Percentiles rank a stretch among this genome's conserved stretches.
Evolutionary conservation across 1,284 basidiomycete genomes (phyloP).

Genomic region (Cryptococcus depauperatus): DNA sequence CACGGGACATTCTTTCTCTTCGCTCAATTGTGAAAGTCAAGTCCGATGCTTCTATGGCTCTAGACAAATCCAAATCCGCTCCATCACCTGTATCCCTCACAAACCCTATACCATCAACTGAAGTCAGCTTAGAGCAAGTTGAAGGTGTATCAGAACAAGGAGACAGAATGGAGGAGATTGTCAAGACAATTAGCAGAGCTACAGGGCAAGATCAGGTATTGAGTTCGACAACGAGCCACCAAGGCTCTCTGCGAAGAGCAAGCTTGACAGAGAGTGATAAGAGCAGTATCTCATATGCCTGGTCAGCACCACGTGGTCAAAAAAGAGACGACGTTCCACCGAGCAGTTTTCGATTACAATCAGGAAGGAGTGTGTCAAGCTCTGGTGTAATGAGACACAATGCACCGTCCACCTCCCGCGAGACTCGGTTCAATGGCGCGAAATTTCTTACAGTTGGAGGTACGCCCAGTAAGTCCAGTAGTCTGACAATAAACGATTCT

Average conservation of each 20-base stretch:
- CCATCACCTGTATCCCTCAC: constrained; percentile 10
- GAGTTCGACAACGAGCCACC: background rate
- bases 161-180: constrained; percentile 20
- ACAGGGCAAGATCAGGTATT: constrained; percentile 20
- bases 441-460: background rate
- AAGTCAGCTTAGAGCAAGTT: constrained; percentile 23
- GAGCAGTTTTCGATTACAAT: constrained; percentile 8
- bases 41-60: constrained; percentile 20
- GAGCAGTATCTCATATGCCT: background rate
- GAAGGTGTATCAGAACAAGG: constrained; percentile 16
- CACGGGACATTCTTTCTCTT: constrained; percentile 28
- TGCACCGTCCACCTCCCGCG: background rate
- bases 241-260: background rate
- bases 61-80: constrained; percentile 5
- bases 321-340: constrained; percentile 5
- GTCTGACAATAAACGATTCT: constrained; percentile 14
- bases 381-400: constrained; percentile 2
- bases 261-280: background rate
- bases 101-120: constrained; percentile 17
- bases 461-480: background rate
- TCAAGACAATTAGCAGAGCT: constrained; percentile 25
- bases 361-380: constrained; percentile 7
- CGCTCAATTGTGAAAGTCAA: constrained; percentile 29
- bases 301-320: background rate
- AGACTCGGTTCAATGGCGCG: background rate